Base-by-base conservation (phyloP, 2,329 filamentous ascomycete species). In the Fusarium beomiforme region DNA sequence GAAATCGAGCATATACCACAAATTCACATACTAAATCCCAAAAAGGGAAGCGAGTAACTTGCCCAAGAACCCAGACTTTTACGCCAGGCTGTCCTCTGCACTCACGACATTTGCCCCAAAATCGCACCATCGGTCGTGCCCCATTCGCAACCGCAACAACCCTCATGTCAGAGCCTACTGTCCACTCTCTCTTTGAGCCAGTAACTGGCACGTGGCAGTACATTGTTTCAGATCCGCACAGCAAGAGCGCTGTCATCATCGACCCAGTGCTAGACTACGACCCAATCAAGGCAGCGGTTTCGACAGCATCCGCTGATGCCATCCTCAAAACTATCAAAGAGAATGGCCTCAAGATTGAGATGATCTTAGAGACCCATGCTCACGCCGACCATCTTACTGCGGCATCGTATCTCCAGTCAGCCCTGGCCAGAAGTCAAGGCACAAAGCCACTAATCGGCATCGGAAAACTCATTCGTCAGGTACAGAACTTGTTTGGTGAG, bases 311-410 rank as follows among this genome's bases (percentile, higher is more conserved):
- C 0, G 90, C 90, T 4, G 88, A 91, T 63, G 46, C 64, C 0
- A 69, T 92, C 0, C 79, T 91, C 0, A 69, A 79, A 0, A 26
- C 86, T 0, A 75, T 88, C 10, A 69, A 75, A 7, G 72, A 84
- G 3, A 77, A 86, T 2, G 79, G 79, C 2, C 90, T 89, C 73
- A 82, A 67, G 0, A 74, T 91, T 13, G 79, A 81, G 1, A 79
- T 78, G 42, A 87, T 92, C 21, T 82, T 91, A 5, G 90, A 92
- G 70, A 91, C 90, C 0, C 89, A 92, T 74, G 85, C 83, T 0
- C 87, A 90, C 66, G 88, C 88, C 6, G 87, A 91, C 59, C 88
- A 91, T 64, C 68, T 91, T 1, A 91, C 88, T 1, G 85, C 89
- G 0, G 83, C 89, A 0, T 82, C 83, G 7, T 91, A 91, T 73